These are phyloP conservation scores for Boletus sp. DNA, from an alignment of 1,284 basidiomycete species.

Conservation along the genomic window DNA sequence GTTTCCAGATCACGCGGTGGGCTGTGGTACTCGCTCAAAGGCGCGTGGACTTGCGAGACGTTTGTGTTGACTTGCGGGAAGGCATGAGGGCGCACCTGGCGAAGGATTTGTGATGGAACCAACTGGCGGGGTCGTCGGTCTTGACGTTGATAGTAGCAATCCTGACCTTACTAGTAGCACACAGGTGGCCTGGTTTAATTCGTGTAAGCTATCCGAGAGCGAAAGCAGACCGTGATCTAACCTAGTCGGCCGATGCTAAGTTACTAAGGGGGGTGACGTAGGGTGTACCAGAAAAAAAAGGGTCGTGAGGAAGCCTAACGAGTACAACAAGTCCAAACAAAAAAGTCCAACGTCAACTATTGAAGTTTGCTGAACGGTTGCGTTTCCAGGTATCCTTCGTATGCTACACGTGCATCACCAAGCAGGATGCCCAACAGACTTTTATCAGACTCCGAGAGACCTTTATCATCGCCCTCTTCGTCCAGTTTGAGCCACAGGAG, in stretches of 20 bases:
- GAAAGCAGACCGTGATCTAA: no score
- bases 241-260: no score
- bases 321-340: constrained; percentile 1
- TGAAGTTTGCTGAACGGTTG: background rate
- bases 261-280: no score
- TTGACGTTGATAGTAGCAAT: no score
- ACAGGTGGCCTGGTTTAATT: no score
- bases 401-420: constrained; percentile 11
- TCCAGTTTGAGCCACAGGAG: background rate
- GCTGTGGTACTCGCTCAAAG: background rate
- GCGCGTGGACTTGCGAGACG: constrained; percentile 22
- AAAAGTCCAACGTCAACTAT: background rate
- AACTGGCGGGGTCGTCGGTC: no score
- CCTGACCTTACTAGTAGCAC: no score
- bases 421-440: constrained; percentile 10
- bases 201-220: no score
- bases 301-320: no score
- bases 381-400: constrained; percentile 8
- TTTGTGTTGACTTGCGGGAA: constrained; percentile 21
- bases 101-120: background rate
- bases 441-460: background rate
- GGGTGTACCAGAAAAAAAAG: no score
- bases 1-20: constrained; percentile 1
- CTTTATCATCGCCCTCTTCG: background rate
- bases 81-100: background rate